A percentile compares a stretch with the other conserved stretches of the same genome.
Evolutionary conservation across 129 eudicot genomes (phyloP).

Genomic region (Sambucus nigra): DNA sequence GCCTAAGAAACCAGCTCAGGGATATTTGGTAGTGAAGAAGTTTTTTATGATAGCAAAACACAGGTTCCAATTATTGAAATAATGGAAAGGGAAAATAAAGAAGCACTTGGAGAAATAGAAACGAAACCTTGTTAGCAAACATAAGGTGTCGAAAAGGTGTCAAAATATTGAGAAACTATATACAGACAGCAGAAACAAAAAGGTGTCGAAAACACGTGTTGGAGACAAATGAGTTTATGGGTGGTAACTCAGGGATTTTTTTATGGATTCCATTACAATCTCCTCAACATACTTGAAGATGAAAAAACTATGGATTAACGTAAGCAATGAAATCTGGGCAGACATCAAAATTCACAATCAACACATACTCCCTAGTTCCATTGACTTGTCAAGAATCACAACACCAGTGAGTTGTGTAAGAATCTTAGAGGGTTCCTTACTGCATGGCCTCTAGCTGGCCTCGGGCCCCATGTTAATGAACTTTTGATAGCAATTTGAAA

Average conservation of each 20-base stretch:
- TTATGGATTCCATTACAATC: slow-evolving; percentile 64
- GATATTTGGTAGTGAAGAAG: slow-evolving; percentile 12
- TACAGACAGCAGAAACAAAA: slow-evolving; percentile 75
- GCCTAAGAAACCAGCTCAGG: slow-evolving; percentile 22
- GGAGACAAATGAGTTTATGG: slow-evolving; percentile 83
- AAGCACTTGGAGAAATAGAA: slow-evolving; percentile 21
- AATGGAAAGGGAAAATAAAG: slow-evolving; percentile 46
- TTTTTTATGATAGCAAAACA: slow-evolving; percentile 14
- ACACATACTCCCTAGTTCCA: too few relatives aligned
- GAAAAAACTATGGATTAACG: slow-evolving; percentile 58
- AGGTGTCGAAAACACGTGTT: slow-evolving; percentile 79
- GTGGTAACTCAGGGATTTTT: slow-evolving; percentile 48
- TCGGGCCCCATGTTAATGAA: too few relatives aligned
- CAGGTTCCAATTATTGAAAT: slow-evolving; percentile 16
- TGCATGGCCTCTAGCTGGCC: too few relatives aligned
- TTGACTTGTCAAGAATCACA: too few relatives aligned
- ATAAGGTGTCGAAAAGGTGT: too few relatives aligned
- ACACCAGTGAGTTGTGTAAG: too few relatives aligned
- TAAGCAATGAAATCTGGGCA: slow-evolving; percentile 56
- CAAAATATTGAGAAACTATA: too few relatives aligned
- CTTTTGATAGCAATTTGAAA: too few relatives aligned
- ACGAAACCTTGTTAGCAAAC: slow-evolving; percentile 21
- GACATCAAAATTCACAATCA: slow-evolving; percentile 76
- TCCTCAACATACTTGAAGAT: slow-evolving; percentile 84
- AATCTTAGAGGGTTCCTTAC: too few relatives aligned